These are phyloP conservation scores for Schwanniomyces occidentalis DNA, from an alignment of 805 yeast genomes.

Conservation along the genomic window DNA sequence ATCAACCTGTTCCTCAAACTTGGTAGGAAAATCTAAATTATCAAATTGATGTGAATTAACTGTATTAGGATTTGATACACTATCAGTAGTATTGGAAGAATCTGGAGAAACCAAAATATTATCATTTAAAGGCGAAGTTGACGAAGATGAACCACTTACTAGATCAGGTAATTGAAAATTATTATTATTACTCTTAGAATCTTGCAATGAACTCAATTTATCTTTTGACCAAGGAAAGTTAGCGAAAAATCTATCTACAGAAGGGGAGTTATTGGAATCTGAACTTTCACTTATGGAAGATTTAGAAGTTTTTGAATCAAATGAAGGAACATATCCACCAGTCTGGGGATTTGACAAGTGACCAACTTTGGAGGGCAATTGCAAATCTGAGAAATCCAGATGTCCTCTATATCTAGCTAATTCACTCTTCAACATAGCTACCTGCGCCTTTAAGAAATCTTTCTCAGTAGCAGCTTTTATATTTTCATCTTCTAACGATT, in stretches of 20 bases:
- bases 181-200: conserved; percentile 4
- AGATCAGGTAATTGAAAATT: conserved; percentile 30
- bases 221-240: conserved; percentile 54
- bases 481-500: conserved; percentile 68
- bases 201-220: conserved; percentile 10
- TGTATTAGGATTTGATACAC: conserved; percentile 15
- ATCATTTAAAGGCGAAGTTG: conserved; percentile 42
- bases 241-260: conserved; percentile 36
- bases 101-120: conserved; percentile 35
- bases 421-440: conserved; percentile 70
- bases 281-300: conserved; percentile 5
- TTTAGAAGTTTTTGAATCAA: conserved; percentile 6
- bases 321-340: conserved; percentile 17
- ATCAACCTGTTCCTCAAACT: conserved; percentile 67
- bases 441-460: conserved; percentile 73
- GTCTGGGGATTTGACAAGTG: conserved; percentile 21
- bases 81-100: conserved; percentile 15
- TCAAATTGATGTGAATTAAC: conserved; percentile 12
- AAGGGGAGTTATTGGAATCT: conserved; percentile 4
- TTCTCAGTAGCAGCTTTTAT: conserved; percentile 68
- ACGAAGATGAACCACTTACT: conserved; percentile 35
- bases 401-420: conserved; percentile 57
- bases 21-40: conserved; percentile 17
- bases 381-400: conserved; percentile 28
- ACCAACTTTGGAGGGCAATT: conserved; percentile 32